Evolutionary conservation across 345 rosid genomes (phyloP).

Genomic region (Laguncularia racemosa): DNA sequence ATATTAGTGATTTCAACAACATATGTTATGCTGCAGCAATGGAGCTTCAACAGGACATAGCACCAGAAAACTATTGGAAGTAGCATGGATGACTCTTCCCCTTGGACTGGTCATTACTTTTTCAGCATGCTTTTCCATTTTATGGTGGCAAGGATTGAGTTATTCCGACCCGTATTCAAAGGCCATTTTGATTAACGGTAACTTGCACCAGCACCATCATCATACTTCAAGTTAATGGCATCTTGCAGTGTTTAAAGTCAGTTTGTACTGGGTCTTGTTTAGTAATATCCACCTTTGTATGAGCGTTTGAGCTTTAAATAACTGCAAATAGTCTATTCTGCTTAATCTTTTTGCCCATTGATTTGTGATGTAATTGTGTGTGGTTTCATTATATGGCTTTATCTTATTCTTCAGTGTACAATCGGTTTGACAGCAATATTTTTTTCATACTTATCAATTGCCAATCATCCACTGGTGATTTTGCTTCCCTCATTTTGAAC

Average conservation of each 20-base stretch:
- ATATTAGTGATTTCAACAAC: neutral
- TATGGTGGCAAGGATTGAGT: slow-evolving; percentile 83
- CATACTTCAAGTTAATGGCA: slow-evolving; percentile 1
- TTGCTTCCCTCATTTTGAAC: too few species aligned
- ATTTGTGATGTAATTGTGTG: too few species aligned
- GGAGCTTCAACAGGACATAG: slow-evolving; percentile 33
- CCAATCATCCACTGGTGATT: too few species aligned
- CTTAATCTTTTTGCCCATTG: too few species aligned
- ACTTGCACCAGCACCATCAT: neutral
- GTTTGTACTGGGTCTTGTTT: too few species aligned
- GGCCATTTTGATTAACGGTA: slow-evolving; percentile 87
- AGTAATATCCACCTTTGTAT: too few species aligned
- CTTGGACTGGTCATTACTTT: slow-evolving; percentile 41
- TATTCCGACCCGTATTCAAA: slow-evolving; percentile 53
- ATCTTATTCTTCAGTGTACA: too few species aligned
- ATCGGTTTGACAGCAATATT: too few species aligned
- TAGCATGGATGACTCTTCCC: slow-evolving; percentile 80
- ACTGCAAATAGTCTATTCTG: too few species aligned
- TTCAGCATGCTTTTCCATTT: slow-evolving; percentile 36
- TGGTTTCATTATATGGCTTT: too few species aligned
- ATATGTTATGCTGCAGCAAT: slow-evolving; percentile 33
- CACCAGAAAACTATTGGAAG: slow-evolving; percentile 48
- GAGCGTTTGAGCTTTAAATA: too few species aligned
- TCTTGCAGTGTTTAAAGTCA: neutral
- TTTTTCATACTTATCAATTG: too few species aligned